Conservation (phyloP, 768 basidiomycete genomes). For the Auricularia auricula-judae region DNA sequence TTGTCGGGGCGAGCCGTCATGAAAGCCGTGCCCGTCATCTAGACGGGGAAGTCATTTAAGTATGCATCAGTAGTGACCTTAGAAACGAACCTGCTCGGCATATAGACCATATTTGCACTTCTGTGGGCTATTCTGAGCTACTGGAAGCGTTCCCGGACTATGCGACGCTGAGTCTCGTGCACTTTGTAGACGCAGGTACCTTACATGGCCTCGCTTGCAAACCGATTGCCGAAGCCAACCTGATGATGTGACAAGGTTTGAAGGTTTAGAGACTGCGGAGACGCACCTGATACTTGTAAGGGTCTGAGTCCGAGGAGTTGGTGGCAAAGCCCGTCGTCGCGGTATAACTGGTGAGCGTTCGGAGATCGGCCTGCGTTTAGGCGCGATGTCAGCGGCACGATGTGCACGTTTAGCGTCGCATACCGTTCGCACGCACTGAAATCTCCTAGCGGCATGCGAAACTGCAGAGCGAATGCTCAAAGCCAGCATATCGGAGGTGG, state of each 20-base stretch:
- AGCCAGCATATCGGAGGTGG: too few species aligned
- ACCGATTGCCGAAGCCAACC: conserved; percentile 12
- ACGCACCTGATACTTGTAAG: conserved; percentile 10
- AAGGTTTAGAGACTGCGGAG: background rate
- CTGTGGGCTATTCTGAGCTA: conserved; percentile 52
- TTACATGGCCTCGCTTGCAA: conserved; percentile 11
- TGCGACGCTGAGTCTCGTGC: background rate
- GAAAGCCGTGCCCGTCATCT: conserved; percentile 55
- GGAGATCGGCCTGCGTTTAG: background rate
- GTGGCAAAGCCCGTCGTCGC: conserved; percentile 3
- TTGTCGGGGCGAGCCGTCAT: conserved; percentile 48
- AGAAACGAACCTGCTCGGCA: conserved; percentile 37
- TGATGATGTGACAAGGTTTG: background rate
- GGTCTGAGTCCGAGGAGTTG: conserved; percentile 5
- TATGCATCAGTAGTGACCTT: background rate
- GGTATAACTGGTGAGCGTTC: background rate
- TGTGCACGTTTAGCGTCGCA: too few species aligned
- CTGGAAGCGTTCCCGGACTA: conserved; percentile 46
- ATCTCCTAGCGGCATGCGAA: too few species aligned
- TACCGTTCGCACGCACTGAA: too few species aligned
- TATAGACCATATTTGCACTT: conserved; percentile 54
- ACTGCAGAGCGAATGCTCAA: too few species aligned
- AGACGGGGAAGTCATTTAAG: background rate
- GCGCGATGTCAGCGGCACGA: too few species aligned
- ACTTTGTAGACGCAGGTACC: background rate